These are phyloP conservation scores for Ceratocystis cacaofunesta DNA, from an alignment of 2,329 filamentous ascomycete genomes.

Conservation along the genomic window DNA sequence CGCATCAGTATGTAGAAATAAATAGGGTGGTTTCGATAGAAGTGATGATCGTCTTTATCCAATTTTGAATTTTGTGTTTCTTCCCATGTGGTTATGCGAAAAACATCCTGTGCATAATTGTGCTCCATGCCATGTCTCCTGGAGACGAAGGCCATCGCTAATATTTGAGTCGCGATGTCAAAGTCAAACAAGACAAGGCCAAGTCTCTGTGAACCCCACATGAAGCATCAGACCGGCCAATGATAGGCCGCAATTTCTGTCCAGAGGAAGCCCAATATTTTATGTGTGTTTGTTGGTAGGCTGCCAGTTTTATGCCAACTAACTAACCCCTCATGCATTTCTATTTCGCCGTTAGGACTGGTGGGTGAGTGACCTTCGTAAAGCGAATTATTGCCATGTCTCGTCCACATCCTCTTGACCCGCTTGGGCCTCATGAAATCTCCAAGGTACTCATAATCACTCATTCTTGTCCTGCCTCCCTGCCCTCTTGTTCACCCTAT, in stretches of 20 bases:
- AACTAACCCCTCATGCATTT: too few species aligned
- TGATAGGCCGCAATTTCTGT: not conserved
- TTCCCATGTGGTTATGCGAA: too few species aligned
- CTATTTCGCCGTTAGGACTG: too few species aligned
- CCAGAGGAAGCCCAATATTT: too few species aligned
- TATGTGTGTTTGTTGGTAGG: too few species aligned
- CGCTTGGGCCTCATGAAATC: conserved; percentile 21
- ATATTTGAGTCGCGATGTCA: not conserved
- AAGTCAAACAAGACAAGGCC: not conserved
- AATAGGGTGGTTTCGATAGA: not conserved
- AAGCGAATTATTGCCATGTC: not conserved
- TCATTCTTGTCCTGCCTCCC: not conserved
- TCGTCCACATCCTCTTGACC: conserved; percentile 21
- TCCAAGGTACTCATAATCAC: conserved; percentile 14
- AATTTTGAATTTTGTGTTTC: too few species aligned
- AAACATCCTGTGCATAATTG: too few species aligned
- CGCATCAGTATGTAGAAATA: not conserved
- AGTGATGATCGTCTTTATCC: not conserved
- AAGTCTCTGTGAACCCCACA: not conserved
- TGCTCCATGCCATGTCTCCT: too few species aligned
- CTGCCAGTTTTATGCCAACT: too few species aligned
- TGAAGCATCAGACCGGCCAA: not conserved
- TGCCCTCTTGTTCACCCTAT: not conserved
- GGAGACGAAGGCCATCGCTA: too few species aligned
- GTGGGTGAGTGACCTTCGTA: too few species aligned